A percentile compares a stretch with the other conserved stretches of the same genome.
Conservation (phyloP, 2,329 filamentous ascomycete species). For the Hypoxylon sp. region DNA sequence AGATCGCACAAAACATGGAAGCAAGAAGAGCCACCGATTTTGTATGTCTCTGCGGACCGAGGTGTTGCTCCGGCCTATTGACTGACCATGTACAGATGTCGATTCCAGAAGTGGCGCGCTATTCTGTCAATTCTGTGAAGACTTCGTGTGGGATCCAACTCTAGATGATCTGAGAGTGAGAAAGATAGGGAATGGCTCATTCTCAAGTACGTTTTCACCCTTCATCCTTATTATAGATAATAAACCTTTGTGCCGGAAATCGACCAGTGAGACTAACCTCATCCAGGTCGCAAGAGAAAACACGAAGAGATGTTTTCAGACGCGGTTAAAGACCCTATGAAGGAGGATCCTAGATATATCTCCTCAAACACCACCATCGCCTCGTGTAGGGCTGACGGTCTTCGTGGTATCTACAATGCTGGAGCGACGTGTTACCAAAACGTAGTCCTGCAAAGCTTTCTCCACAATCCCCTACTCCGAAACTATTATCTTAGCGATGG, state of each 20-base stretch:
- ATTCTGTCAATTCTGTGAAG: constrained; percentile 83
- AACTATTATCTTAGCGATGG: constrained; percentile 94
- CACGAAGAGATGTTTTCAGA: constrained; percentile 75
- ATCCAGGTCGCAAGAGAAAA: constrained; percentile 74
- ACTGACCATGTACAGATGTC: constrained; percentile 63
- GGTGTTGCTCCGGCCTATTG: constrained; percentile 40
- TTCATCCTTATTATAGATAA: background rate
- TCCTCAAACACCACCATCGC: constrained; percentile 79
- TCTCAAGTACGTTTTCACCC: constrained; percentile 61
- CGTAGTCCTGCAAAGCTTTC: constrained; percentile 89
- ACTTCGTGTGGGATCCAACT: constrained; percentile 84
- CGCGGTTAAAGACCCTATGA: constrained; percentile 56
- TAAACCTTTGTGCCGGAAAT: no score
- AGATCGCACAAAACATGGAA: constrained; percentile 72
- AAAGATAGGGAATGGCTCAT: constrained; percentile 73
- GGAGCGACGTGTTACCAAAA: constrained; percentile 99
- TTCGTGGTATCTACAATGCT: constrained; percentile 94
- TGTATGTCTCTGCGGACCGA: constrained; percentile 60
- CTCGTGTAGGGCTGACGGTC: constrained; percentile 85
- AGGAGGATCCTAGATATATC: constrained; percentile 79
- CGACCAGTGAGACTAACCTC: no score
- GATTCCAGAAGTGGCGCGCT: constrained; percentile 79
- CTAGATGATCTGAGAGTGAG: constrained; percentile 77
- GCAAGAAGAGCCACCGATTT: constrained; percentile 75
- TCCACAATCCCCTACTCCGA: constrained; percentile 91